Evolutionary conservation across 495 filamentous ascomycete genomes (phyloP).

Genomic region (Aspergillus carlsbadensis): DNA sequence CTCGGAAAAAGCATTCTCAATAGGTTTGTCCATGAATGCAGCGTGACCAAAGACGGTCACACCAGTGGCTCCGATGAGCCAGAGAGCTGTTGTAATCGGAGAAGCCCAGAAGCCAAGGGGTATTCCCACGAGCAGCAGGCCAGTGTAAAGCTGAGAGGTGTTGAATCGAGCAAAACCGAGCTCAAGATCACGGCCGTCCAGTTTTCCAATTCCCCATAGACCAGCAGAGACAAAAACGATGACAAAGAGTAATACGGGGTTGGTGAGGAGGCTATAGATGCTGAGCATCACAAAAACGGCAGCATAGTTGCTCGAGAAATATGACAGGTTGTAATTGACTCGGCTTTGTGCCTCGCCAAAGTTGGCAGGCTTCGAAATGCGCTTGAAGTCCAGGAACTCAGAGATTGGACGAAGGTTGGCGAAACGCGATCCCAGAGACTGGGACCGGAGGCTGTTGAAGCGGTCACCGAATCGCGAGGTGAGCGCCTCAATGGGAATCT

Average conservation of each 20-base stretch:
- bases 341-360: slow-evolving; percentile 90
- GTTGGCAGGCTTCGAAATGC: slow-evolving; percentile 87
- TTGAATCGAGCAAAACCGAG: slow-evolving; percentile 78
- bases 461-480: slow-evolving; percentile 80
- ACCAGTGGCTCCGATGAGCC: slow-evolving; percentile 92
- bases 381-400: slow-evolving; percentile 95
- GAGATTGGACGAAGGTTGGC: slow-evolving; percentile 87
- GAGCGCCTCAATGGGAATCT: slow-evolving; percentile 85
- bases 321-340: slow-evolving; percentile 93
- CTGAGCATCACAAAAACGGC: slow-evolving; percentile 89
- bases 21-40: slow-evolving; percentile 94
- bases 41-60: slow-evolving; percentile 94
- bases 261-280: slow-evolving; percentile 92
- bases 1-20: slow-evolving; percentile 99
- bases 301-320: slow-evolving; percentile 99
- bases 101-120: slow-evolving; percentile 82
- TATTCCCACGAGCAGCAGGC: slow-evolving; percentile 73
- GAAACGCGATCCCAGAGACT: slow-evolving; percentile 77
- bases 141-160: slow-evolving; percentile 94
- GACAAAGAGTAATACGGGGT: slow-evolving; percentile 79
- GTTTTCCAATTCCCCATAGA: slow-evolving; percentile 85
- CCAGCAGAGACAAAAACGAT: slow-evolving; percentile 82
- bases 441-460: slow-evolving; percentile 74
- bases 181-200: slow-evolving; percentile 83
- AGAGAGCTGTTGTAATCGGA: slow-evolving; percentile 77